Percentiles rank a stretch among this genome's conserved stretches.
Evolutionary conservation across 768 basidiomycete species (phyloP).

Genomic region (Serendipita vermifera): DNA sequence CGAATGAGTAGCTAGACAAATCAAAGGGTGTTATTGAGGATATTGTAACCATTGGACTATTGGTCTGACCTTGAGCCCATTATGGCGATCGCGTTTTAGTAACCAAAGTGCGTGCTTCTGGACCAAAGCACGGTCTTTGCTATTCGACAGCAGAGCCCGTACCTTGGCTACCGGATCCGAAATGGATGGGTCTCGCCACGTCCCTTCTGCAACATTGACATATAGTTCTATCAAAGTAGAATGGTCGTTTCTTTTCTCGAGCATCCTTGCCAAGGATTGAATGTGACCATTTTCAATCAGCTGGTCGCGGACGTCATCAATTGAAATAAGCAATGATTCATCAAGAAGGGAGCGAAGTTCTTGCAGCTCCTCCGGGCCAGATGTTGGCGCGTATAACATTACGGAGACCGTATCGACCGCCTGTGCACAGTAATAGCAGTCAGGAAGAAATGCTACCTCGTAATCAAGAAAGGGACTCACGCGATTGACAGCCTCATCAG

Average conservation of each 20-base stretch:
- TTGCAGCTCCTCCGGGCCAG: conserved; percentile 49
- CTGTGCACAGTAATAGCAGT: too few species aligned
- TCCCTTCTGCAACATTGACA: conserved; percentile 49
- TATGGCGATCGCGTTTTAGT: conserved; percentile 49
- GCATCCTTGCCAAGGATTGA: conserved; percentile 47
- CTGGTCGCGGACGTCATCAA: conserved; percentile 50
- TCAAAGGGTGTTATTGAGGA: conserved; percentile 4
- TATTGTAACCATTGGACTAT: not conserved
- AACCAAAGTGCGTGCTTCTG: conserved; percentile 78
- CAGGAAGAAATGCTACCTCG: too few species aligned
- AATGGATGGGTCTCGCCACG: conserved; percentile 50
- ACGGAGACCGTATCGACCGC: conserved; percentile 69
- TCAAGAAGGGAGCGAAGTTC: conserved; percentile 49
- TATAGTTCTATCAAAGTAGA: conserved; percentile 43
- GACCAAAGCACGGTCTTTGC: conserved; percentile 46
- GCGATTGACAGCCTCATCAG: not conserved
- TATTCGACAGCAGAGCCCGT: conserved; percentile 41
- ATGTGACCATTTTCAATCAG: conserved; percentile 42
- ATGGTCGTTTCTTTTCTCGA: conserved; percentile 42
- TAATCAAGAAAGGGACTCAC: not conserved
- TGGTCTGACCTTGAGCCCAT: conserved; percentile 51
- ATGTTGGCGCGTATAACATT: conserved; percentile 54
- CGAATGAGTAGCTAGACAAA: conserved; percentile 44
- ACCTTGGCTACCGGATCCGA: conserved; percentile 50
- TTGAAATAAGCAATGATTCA: conserved; percentile 39